Evolutionary conservation across 1,284 basidiomycete species (phyloP), one percentile per base, ranked within the genome.

Genomic region (Irpex sp.): DNA sequence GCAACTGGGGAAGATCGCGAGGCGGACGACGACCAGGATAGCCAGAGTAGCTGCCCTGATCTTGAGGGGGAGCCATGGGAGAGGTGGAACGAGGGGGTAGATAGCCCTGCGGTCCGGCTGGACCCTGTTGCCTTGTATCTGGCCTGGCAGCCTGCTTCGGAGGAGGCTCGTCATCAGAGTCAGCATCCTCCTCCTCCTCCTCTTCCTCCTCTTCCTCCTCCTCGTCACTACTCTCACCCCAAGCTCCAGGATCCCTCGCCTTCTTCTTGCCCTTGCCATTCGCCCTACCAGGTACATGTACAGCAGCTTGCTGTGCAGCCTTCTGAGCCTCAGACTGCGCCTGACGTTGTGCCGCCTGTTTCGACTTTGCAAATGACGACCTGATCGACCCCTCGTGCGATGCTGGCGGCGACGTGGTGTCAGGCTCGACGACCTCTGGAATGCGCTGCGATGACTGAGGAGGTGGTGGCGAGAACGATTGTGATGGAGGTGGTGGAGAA

Each of bases 281-380:
- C n/a, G 79, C 75, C 65, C 88, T 79, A 42, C 91, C 91, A 42
- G 91, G 91, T 64, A 82, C 82, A 63, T 86, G 83, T 56, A 80
- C 83, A 19, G 89, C 91, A 35, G 86, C 89, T 45, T 91, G 82
- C 54, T 87, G 82, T 1, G 89, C 89, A 49, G 87, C 88, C 68
- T 92, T 87, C 67, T 93, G 88, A 19, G 90, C 91, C 69, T 94
- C 87, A 12, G 82, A 81, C 72, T 89, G 91, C 10, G 90, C 89
- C 68, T 92, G 91, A 58, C 94, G 82, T 70, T 96, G 87, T 21
- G 85, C 84, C 21, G 91, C 93, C 65, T 88, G 84, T 69, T 83
- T 89, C 14, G 90, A 91, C 0, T 88, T 89, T 0, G 92, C 90
- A 68, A 96, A 96, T 2, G 93, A 94, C 0, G 92, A 94, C 55